These are phyloP conservation scores for Suhomyces canberraensis DNA, from an alignment of 805 yeast species.

Conservation along the genomic window DNA sequence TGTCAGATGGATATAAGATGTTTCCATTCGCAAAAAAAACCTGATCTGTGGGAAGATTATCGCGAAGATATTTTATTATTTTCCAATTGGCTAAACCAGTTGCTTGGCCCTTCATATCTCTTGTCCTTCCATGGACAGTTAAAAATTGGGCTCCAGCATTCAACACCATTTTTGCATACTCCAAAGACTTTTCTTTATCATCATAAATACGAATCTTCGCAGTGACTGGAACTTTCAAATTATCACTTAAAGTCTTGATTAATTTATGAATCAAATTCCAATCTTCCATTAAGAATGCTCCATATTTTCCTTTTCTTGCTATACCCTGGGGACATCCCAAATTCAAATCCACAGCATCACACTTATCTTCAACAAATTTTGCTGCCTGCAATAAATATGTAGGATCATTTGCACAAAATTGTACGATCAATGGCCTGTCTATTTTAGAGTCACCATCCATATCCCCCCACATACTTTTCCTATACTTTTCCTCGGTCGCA, in stretches of 20 bases:
- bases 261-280: constrained; percentile 79
- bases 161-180: constrained; percentile 84
- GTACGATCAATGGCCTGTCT: constrained; percentile 89
- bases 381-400: constrained; percentile 83
- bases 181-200: constrained; percentile 76
- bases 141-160: constrained; percentile 94
- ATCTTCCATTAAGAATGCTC: constrained; percentile 95
- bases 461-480: constrained; percentile 66
- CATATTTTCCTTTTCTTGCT: constrained; percentile 92
- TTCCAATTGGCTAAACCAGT: constrained; percentile 97
- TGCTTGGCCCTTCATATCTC: constrained; percentile 96
- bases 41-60: constrained; percentile 71
- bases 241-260: constrained; percentile 69
- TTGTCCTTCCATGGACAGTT: constrained; percentile 91
- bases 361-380: constrained; percentile 66
- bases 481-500: constrained; percentile 78
- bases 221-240: constrained; percentile 83
- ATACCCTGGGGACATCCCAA: constrained; percentile 98
- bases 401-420: constrained; percentile 96
- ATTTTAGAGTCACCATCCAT: constrained; percentile 65
- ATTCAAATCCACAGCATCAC: constrained; percentile 95
- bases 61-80: constrained; percentile 67
- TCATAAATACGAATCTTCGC: constrained; percentile 92
- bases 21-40: constrained; percentile 95
- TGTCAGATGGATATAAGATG: constrained; percentile 83